These are phyloP conservation scores for Phytophthora foliorum DNA, from an alignment of 352 stramenopile species.

Conservation along the genomic window DNA sequence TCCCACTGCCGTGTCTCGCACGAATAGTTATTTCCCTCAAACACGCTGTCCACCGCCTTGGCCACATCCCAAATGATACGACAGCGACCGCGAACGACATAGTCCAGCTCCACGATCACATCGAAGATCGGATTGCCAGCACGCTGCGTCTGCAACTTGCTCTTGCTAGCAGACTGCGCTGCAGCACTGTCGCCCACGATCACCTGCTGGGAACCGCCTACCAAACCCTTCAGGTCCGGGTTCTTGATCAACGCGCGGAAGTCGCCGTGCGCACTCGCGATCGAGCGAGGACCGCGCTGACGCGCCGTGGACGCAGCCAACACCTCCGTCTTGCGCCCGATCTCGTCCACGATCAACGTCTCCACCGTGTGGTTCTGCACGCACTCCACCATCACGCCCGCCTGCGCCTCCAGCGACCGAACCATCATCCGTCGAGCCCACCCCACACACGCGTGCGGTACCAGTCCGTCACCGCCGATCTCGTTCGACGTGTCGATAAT, in stretches of 20 bases:
- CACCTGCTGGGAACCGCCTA: conserved; percentile 81
- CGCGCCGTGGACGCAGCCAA: conserved; percentile 71
- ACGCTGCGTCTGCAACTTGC: conserved; percentile 58
- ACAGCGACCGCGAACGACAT: conserved; percentile 61
- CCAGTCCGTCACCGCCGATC: conserved; percentile 88
- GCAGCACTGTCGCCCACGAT: conserved; percentile 65
- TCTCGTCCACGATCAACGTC: conserved; percentile 92
- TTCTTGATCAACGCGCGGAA: conserved; percentile 90
- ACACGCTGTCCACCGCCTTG: conserved; percentile 75
- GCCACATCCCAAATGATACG: conserved; percentile 74
- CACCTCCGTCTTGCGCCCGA: conserved; percentile 84
- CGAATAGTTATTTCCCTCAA: conserved; percentile 49
- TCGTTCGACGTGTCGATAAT: conserved; percentile 94
- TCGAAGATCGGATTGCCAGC: conserved; percentile 80
- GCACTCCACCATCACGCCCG: conserved; percentile 88
- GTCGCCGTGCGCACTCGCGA: conserved; percentile 89
- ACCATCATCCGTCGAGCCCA: conserved; percentile 88
- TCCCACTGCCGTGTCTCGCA: conserved; percentile 54
- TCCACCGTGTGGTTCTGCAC: conserved; percentile 93
- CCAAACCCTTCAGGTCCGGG: conserved; percentile 73
- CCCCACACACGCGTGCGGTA: conserved; percentile 82
- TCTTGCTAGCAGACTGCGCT: conserved; percentile 39
- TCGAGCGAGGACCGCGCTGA: conserved; percentile 82
- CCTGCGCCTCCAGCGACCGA: conserved; percentile 67
- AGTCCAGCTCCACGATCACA: conserved; percentile 85